Conservation (phyloP, 257 asterid species). For the Haberlea rhodopensis region DNA sequence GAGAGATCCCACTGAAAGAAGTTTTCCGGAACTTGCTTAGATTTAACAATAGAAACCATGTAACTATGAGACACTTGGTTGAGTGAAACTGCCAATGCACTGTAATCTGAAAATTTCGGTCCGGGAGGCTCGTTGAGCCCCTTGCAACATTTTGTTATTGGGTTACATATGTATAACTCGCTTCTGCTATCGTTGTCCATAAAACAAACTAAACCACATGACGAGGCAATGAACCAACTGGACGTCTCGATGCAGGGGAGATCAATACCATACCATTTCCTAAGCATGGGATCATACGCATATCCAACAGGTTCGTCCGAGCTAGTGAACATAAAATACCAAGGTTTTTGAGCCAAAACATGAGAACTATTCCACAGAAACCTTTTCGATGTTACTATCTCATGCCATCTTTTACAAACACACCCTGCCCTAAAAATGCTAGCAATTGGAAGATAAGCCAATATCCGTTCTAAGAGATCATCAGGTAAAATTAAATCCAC, state of each 20-base stretch:
- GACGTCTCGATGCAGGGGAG: conserved; percentile 78
- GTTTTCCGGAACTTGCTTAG: conserved; percentile 81
- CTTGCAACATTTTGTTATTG: conserved; percentile 54
- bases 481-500: conserved; percentile 75
- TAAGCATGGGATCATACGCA: conserved; percentile 70
- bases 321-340: conserved; percentile 98
- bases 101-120: conserved; percentile 66
- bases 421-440: conserved; percentile 77
- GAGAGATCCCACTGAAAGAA: conserved; percentile 86
- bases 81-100: conserved; percentile 66
- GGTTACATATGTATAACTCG: conserved; percentile 72
- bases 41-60: conserved; percentile 57
- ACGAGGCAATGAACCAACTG: conserved; percentile 75
- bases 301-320: conserved; percentile 82
- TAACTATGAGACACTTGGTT: conserved; percentile 40
- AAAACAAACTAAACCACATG: conserved; percentile 76
- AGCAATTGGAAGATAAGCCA: conserved; percentile 72
- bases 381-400: conserved; percentile 65
- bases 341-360: conserved; percentile 58
- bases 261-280: conserved; percentile 75
- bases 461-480: conserved; percentile 79
- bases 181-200: conserved; percentile 85
- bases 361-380: conserved; percentile 65
- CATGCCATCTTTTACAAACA: conserved; percentile 85
- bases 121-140: conserved; percentile 64